These are phyloP conservation scores for Pseudogymnoascus pannorum DNA, from an alignment of 2,329 filamentous ascomycete genomes.

Conservation along the genomic window DNA sequence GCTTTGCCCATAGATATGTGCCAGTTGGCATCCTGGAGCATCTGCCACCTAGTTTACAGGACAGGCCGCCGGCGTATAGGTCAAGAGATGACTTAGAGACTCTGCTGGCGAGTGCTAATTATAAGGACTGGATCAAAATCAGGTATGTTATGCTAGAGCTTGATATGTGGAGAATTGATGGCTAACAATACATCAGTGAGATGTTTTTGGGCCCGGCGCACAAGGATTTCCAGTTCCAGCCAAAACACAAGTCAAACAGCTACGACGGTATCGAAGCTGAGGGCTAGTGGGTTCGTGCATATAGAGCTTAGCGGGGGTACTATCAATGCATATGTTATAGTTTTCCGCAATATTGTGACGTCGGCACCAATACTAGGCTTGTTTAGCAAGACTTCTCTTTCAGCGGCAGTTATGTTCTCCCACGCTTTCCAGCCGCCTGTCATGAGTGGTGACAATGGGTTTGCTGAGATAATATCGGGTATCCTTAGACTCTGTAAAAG, in stretches of 20 bases:
- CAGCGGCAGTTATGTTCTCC: too few relatives aligned
- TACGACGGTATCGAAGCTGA: slow-evolving; percentile 72
- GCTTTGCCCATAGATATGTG: slow-evolving; percentile 87
- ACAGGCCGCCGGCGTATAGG: slow-evolving; percentile 75
- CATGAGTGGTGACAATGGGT: too few relatives aligned
- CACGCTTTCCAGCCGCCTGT: too few relatives aligned
- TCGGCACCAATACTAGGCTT: too few relatives aligned
- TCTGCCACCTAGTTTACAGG: slow-evolving; percentile 80
- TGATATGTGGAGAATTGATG: not conserved
- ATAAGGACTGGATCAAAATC: slow-evolving; percentile 98
- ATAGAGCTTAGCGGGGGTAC: not conserved
- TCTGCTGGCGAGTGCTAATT: slow-evolving; percentile 82
- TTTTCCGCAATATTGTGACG: too few relatives aligned
- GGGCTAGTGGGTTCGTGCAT: slow-evolving; percentile 37
- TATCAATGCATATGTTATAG: not conserved
- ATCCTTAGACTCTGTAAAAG: too few relatives aligned
- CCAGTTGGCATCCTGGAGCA: slow-evolving; percentile 83
- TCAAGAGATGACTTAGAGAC: slow-evolving; percentile 90
- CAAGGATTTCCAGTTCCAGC: slow-evolving; percentile 85
- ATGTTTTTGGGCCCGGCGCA: slow-evolving; percentile 95
- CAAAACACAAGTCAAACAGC: slow-evolving; percentile 93
- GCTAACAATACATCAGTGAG: slow-evolving; percentile 51
- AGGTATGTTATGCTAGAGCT: slow-evolving; percentile 51
- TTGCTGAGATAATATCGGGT: too few relatives aligned
- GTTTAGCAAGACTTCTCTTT: too few relatives aligned